Conservation (phyloP, 2,329 filamentous ascomycete species). For the Drechslera avenae region DNA sequence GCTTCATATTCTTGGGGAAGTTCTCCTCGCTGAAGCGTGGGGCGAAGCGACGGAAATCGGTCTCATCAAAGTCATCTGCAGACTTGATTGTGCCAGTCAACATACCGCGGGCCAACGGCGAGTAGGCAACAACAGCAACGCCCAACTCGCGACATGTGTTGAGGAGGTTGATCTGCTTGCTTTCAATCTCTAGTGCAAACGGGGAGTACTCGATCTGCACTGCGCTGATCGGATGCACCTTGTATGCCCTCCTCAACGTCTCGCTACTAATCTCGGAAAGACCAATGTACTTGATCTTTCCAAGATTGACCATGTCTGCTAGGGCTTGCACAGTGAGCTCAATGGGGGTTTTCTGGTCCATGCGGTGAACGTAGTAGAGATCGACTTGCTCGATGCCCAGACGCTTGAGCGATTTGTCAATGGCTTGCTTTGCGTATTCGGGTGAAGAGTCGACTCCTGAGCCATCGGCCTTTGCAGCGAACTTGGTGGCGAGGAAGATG, state of each 20-base stretch:
- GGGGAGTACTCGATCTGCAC: slow-evolving; percentile 60
- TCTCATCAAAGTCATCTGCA: slow-evolving; percentile 54
- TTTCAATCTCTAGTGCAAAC: slow-evolving; percentile 57
- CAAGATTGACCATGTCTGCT: slow-evolving; percentile 61
- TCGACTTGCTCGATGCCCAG: slow-evolving; percentile 53
- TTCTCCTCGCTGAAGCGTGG: slow-evolving; percentile 54
- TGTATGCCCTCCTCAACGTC: slow-evolving; percentile 56
- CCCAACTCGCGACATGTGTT: slow-evolving; percentile 52
- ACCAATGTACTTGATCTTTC: slow-evolving; percentile 57
- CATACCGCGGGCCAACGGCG: slow-evolving; percentile 46
- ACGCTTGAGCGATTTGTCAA: slow-evolving; percentile 48
- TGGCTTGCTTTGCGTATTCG: slow-evolving; percentile 50
- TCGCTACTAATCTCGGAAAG: slow-evolving; percentile 53
- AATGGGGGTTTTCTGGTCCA: slow-evolving; percentile 52
- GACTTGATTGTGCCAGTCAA: slow-evolving; percentile 33
- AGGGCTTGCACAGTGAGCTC: slow-evolving; percentile 58
- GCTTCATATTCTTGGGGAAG: slow-evolving; percentile 44
- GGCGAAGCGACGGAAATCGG: slow-evolving; percentile 28
- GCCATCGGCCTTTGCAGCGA: slow-evolving; percentile 52
- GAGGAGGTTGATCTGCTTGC: slow-evolving; percentile 42
- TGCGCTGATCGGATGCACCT: slow-evolving; percentile 55
- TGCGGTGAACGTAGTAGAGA: slow-evolving; percentile 53
- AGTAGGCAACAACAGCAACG: slow-evolving; percentile 49
- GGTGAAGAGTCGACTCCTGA: slow-evolving; percentile 46
- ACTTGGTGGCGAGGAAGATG: slow-evolving; percentile 55